Evolutionary conservation across 1,139 yeast genomes (phyloP), one percentile per base, ranked within the genome.

Genomic region (Suhomyces choctaworum): DNA sequence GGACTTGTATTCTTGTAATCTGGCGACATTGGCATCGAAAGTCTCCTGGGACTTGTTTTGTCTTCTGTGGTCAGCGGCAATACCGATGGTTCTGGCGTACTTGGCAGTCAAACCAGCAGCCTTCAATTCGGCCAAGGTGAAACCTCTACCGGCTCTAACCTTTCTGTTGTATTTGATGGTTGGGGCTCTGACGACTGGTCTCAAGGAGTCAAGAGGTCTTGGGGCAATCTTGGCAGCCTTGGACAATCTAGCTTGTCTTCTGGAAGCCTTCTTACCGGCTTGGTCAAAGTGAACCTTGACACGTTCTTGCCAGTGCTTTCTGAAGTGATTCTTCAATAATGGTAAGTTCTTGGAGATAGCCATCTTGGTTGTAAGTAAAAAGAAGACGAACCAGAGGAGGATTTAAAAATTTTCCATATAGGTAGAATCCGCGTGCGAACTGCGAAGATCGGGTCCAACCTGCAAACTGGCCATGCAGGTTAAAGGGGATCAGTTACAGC

Each of bases 291-390:
- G 97, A 64, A 88, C 96, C 74, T 80, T 87, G 81, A 92, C 99
- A 72, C 98, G 88, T 77, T 87, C 95, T 80, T 92, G 97, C 99
- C 99, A 92, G 95, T 89, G 92, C 87, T 92, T 92, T 81, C 94
- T 83, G 88, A 86, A 86, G 79, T 86, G 95, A 78, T 84, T 84
- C 81, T 84, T 85, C 78, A 83, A 89, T 80, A 90, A 78, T 83
- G 97, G 95, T 76, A 84, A 79, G 78, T 92, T 92, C 90, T 92
- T 89, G 65, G 92, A 75, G 80, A 92, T 88, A 76, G 97, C 97
- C 92, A 74, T 70, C 56, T 60, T 39, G 36, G 34, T 30, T 37
- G 40, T 37, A 28, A 32, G 31, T 17, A 29, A 30, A 33, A 36
- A 37, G 35, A 33, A 33, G 31, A 23, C 32, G 28, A 27, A 25